Evolutionary conservation across 176 grass and related monocot genomes (phyloP).

Genomic region (Puccinellia tenuiflora): DNA sequence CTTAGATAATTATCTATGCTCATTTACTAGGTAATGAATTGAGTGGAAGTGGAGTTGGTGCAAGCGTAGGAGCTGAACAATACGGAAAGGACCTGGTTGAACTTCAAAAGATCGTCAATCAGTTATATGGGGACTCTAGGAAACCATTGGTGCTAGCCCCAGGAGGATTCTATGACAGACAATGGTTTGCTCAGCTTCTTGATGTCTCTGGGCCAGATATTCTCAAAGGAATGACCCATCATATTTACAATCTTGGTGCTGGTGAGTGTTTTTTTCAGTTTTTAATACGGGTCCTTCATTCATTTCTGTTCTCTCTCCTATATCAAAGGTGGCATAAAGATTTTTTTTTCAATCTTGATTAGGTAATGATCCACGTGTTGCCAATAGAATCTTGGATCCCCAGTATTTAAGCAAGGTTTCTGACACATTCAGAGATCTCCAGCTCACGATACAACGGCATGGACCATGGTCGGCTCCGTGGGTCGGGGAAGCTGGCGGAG

Average conservation of each 20-base stretch:
- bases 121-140: slow-evolving; percentile 45
- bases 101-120: slow-evolving; percentile 53
- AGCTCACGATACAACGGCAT: slow-evolving; percentile 63
- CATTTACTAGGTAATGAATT: slow-evolving; percentile 78
- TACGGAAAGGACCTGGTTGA: slow-evolving; percentile 73
- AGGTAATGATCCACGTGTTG: slow-evolving; percentile 79
- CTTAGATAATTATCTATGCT: slow-evolving; percentile 4
- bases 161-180: slow-evolving; percentile 82
- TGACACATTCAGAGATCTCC: slow-evolving; percentile 81
- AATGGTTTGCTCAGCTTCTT: slow-evolving; percentile 78
- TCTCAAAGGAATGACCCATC: slow-evolving; percentile 78
- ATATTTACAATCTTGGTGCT: slow-evolving; percentile 95
- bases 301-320: not conserved
- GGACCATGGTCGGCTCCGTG: slow-evolving; percentile 81
- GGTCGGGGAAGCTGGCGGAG: slow-evolving; percentile 95
- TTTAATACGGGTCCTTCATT: not conserved
- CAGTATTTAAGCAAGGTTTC: slow-evolving; percentile 48
- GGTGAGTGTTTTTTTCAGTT: slow-evolving; percentile 46
- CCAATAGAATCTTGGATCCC: slow-evolving; percentile 69
- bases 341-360: slow-evolving; percentile 17
- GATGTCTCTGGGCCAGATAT: slow-evolving; percentile 55
- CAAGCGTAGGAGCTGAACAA: slow-evolving; percentile 69
- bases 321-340: not conserved
- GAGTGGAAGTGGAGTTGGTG: slow-evolving; percentile 76
- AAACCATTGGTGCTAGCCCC: slow-evolving; percentile 77